Evolutionary conservation across 148 eudicot species (phyloP), one percentile per base, ranked within the genome.

Genomic region (Spergularia marina): DNA sequence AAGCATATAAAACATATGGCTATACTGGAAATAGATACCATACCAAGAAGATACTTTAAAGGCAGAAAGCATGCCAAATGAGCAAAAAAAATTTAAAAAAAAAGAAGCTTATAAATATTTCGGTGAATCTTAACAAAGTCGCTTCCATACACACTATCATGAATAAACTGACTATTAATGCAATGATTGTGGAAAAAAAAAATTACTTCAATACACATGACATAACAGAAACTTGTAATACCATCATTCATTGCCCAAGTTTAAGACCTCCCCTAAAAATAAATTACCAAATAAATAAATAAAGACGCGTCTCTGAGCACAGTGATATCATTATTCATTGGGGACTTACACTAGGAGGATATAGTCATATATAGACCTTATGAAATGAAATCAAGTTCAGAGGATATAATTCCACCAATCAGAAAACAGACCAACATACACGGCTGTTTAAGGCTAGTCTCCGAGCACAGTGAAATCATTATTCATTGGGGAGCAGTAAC

Each of bases 161-260:
- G 52, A 15, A 8, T 21, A 12, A 10, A 65, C 25, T 59, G 13
- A 16, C 15, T 10, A 52, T 51, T 13, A 20, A 40, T 65, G 21
- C 20, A 55, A 11, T 68, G 40, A 51, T 47, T 68, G 21, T 6
- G 47, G 7, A 13, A 13, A 13, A 13, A 34, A 51, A 68, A 51
- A 51, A 20, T 7, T 68, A 15, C 30, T 51, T 49, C 5, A 68
- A 51, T 68, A 51, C 56, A 23, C 16, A 68, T 47, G 54, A 44
- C 34, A 67, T 49, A 67, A n/a, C 55, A 67, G 25, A 66, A 18
- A 20, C 53, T 49, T 51, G 52, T 6, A n/a, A 6, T 58, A 9
- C 71, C 25, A 52, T 51, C 54, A 51, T 67, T 49, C 56, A 68
- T 68, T 12, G 49, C 21, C 11, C 39, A 51, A 68, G 13, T 68